Evolutionary conservation across 345 rosid genomes (phyloP), one percentile per base, ranked within the genome.

Genomic region (Arabidopsis suecica): DNA sequence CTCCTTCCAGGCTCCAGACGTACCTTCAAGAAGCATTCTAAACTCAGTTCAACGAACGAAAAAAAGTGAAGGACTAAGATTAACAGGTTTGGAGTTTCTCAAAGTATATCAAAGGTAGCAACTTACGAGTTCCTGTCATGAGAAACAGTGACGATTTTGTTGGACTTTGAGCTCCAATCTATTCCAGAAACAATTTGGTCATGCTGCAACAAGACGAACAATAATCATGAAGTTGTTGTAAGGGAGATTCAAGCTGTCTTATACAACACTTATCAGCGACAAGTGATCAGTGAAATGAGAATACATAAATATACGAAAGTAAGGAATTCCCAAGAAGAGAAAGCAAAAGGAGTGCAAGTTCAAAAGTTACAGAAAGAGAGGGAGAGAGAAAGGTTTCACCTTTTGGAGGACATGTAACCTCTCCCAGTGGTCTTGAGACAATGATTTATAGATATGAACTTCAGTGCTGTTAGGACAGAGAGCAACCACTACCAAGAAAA

Each of bases 61-160:
- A 57, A 57, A 55, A 51, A 80, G 74, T 49, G 61, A 73, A 64
- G 10, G 74, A 33, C 53, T 45, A 33, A 67, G 5, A 68, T 40
- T 22, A 55, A 41, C 0, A 44, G 59, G 42, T 28, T 66, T 22
- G 54, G 23, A 57, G 42, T 10, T 58, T 42, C 41, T 37, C 5
- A 4, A 37, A 37, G 41, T 6, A 37, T 37, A 55, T 64, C 23
- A 64, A 76, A 77, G 55, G 13, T 63, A 16, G 59, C 37, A 59
- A 88, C 97, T 90, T 78, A 94, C 97, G 98, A 91, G 86, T 90
- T 90, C 75, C 97, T 87, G 78, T 92, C 99, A 78, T 95, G 97
- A 36, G 97, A 92, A 32, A 89, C 96, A 16, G 93, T 90, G 16
- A 95, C 97, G 68, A 92, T 84, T 82, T 84, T 83, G 87, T 95